These are phyloP conservation scores for Beauveria sp. DNA, from an alignment of 2,329 filamentous ascomycete species.

Conservation along the genomic window DNA sequence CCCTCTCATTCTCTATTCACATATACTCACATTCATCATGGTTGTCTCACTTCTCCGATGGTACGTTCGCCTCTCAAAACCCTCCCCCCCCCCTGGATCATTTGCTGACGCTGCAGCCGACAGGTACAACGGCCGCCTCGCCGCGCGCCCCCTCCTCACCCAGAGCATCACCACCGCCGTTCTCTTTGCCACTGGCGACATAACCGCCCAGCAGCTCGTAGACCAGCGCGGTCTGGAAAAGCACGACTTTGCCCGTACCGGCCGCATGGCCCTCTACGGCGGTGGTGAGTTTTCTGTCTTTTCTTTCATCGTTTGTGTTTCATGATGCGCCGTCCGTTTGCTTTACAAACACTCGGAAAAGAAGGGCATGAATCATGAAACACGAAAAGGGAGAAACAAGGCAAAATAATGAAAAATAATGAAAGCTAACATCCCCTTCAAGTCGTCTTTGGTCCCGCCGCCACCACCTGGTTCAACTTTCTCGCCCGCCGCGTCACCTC, in stretches of 20 bases:
- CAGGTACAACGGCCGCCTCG: conserved; percentile 83
- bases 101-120: neutral
- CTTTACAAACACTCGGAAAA: too few species aligned
- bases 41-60: conserved; percentile 12
- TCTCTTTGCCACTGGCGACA: conserved; percentile 87
- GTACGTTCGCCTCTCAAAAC: neutral
- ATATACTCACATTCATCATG: conserved; percentile 4
- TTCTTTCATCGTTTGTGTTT: conserved; percentile 1
- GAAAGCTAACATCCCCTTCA: neutral
- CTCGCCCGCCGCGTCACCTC: conserved; percentile 63
- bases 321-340: too few species aligned
- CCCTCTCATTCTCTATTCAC: neutral
- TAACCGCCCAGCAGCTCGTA: conserved; percentile 83
- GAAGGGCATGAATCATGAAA: neutral
- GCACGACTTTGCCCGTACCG: conserved; percentile 67
- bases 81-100: neutral
- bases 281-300: conserved; percentile 47
- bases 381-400: neutral
- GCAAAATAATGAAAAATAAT: neutral
- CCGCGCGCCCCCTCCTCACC: conserved; percentile 76
- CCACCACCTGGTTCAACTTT: conserved; percentile 79
- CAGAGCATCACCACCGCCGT: conserved; percentile 86
- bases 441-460: conserved; percentile 81
- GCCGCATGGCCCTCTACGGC: conserved; percentile 73
- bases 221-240: conserved; percentile 71